Conservation (phyloP, 1,284 basidiomycete genomes). For the Flammula alnicola region DNA sequence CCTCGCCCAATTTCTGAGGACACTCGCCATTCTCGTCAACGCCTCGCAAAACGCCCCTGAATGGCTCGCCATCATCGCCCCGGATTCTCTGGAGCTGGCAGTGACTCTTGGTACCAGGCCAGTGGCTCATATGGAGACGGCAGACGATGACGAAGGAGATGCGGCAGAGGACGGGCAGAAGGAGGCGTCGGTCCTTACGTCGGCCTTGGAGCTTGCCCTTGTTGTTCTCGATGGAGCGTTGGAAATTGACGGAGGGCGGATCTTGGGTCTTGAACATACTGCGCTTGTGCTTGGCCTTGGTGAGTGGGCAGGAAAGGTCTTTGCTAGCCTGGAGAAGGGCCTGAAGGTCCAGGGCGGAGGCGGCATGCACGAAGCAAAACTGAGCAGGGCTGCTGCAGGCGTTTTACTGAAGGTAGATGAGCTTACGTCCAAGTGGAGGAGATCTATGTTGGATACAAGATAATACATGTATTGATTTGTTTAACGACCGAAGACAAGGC, state of each 20-base stretch:
- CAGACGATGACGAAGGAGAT: conserved; percentile 33
- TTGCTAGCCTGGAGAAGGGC: conserved; percentile 70
- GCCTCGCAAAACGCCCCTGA: conserved; percentile 78
- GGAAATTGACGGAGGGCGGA: conserved; percentile 77
- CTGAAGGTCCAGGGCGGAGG: conserved; percentile 65
- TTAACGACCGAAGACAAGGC: conserved; percentile 3
- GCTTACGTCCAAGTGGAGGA: conserved; percentile 74
- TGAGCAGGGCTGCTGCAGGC: conserved; percentile 76
- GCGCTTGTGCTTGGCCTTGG: conserved; percentile 71
- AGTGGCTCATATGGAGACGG: conserved; percentile 52
- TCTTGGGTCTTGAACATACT: conserved; percentile 77
- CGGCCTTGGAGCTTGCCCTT: conserved; percentile 79
- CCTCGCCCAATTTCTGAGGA: conserved; percentile 75
- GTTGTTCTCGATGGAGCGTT: conserved; percentile 77
- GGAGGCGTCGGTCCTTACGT: conserved; percentile 74
- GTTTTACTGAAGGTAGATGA: conserved; percentile 83
- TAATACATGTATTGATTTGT: too few relatives aligned
- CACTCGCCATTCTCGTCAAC: conserved; percentile 82
- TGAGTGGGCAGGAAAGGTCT: conserved; percentile 82
- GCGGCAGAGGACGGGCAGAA: conserved; percentile 34
- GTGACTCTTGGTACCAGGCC: conserved; percentile 74
- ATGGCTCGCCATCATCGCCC: conserved; percentile 81
- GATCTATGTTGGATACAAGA: conserved; percentile 60
- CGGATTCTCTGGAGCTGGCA: conserved; percentile 82
- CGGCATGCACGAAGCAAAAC: conserved; percentile 60